A percentile compares a stretch with the other conserved stretches of the same genome.
phyloP scores from a whole-genome alignment of 345 rosid genomes.

The Pistacia atlantica region DNA sequence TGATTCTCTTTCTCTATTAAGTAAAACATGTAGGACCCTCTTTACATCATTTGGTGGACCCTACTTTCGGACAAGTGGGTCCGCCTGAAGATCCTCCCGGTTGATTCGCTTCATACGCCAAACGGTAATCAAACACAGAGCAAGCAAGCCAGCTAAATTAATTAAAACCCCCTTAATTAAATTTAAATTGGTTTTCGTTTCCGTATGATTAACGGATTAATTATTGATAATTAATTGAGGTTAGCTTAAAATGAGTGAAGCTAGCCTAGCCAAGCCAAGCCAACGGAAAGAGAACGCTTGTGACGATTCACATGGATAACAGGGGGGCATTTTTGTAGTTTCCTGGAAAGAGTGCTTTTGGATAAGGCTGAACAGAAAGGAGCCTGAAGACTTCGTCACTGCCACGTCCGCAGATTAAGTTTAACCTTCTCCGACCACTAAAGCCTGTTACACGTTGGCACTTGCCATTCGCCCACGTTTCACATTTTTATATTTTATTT shows the following conservation, averaged over 20 bases:
- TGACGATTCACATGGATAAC: too few species aligned
- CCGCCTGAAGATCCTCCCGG: neutral
- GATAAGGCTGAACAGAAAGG: slow-evolving; percentile 4
- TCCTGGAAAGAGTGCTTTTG: neutral
- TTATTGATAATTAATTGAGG: neutral
- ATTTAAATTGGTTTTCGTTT: too few species aligned
- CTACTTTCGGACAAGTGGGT: neutral
- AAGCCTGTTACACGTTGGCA: too few species aligned
- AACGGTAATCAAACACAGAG: neutral
- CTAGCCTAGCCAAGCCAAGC: neutral
- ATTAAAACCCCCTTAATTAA: too few species aligned
- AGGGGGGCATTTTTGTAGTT: neutral
- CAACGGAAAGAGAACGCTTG: neutral
- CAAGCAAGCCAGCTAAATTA: too few species aligned
- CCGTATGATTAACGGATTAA: too few species aligned
- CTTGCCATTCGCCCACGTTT: too few species aligned
- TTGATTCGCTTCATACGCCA: neutral
- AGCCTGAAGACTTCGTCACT: neutral
- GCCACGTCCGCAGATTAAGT: slow-evolving; percentile 5
- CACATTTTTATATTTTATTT: too few species aligned
- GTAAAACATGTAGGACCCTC: slow-evolving; percentile 6
- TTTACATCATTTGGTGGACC: neutral
- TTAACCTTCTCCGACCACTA: neutral
- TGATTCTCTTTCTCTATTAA: neutral
- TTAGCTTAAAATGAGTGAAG: too few species aligned